Conservation (phyloP, 202 grass and related monocot species). For the Miscanthus sacchariflorus region DNA sequence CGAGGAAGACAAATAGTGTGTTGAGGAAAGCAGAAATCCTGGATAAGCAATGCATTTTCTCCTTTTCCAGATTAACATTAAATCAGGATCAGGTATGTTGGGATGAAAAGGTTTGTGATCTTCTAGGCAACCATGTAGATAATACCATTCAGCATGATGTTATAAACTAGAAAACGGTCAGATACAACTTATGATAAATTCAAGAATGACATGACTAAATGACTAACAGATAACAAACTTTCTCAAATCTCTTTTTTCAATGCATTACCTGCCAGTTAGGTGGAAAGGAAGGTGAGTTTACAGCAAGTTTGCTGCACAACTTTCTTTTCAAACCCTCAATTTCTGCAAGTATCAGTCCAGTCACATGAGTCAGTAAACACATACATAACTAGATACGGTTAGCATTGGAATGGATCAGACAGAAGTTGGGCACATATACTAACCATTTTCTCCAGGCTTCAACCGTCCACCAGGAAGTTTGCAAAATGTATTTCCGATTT, state of each 20-base stretch:
- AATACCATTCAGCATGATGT: background rate
- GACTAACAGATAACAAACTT: conserved; percentile 7
- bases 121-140: background rate
- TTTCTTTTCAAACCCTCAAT: conserved; percentile 98
- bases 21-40: background rate
- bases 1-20: conserved; percentile 6
- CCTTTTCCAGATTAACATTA: background rate
- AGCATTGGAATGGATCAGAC: background rate
- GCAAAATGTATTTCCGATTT: conserved; percentile 99
- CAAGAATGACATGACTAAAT: background rate
- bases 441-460: conserved; percentile 99
- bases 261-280: conserved; percentile 93
- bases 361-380: conserved; percentile 17
- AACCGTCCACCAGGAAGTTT: conserved; percentile 97
- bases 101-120: background rate
- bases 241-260: background rate
- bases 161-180: background rate
- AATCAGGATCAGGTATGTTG: conserved; percentile 8
- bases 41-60: background rate
- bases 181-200: background rate
- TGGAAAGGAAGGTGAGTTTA: conserved; percentile 87
- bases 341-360: conserved; percentile 62
- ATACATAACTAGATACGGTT: background rate
- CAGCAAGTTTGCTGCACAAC: conserved; percentile 92
- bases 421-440: conserved; percentile 3